These are phyloP conservation scores for Oryza officinalis DNA, from an alignment of 176 grass and related monocot genomes.

Conservation along the genomic window DNA sequence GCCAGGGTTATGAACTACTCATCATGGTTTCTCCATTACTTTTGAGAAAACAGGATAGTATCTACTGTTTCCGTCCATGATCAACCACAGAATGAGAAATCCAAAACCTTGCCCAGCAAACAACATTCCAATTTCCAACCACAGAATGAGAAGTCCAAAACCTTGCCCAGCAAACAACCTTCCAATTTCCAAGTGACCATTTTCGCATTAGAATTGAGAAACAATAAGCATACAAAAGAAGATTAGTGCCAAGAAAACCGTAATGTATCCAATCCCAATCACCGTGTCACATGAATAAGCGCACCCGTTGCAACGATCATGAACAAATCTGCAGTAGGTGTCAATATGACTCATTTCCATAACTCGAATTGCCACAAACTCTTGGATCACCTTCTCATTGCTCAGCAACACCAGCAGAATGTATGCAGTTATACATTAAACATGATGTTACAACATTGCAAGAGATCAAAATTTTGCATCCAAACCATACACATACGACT, in stretches of 20 bases:
- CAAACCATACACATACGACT: neutral
- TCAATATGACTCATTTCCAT: neutral
- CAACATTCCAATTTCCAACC: no score
- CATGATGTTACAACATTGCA: constrained; percentile 32
- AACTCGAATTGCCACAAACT: neutral
- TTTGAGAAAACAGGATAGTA: no score
- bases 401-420: constrained; percentile 25
- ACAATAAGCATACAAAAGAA: neutral
- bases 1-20: no score
- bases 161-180: no score
- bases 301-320: neutral
- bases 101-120: neutral
- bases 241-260: neutral
- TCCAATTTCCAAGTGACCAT: no score
- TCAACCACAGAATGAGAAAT: neutral
- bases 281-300: neutral
- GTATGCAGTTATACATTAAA: constrained; percentile 6
- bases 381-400: neutral
- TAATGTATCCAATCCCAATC: neutral
- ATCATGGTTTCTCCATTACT: no score
- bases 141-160: no score
- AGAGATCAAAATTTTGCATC: constrained; percentile 21
- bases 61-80: neutral
- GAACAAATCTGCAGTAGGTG: neutral
- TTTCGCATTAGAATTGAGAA: neutral